Percentiles rank a stretch among this genome's conserved stretches.
Evolutionary conservation across 2,329 filamentous ascomycete species (phyloP).

Genomic region (Bipolaris bicolor): DNA sequence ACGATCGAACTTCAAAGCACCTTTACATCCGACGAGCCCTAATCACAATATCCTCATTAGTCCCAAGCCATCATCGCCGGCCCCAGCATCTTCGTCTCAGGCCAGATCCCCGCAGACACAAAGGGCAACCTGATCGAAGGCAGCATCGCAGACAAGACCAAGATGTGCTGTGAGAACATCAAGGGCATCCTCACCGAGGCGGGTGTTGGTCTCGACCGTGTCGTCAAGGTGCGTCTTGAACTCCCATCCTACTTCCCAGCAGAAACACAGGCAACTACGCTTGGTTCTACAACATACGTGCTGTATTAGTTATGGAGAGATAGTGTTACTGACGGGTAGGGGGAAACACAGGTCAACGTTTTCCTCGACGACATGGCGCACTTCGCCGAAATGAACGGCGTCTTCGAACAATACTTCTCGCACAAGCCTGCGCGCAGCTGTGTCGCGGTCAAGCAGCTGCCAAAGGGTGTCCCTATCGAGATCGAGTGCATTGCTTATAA

Average conservation of each 20-base stretch:
- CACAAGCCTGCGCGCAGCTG: conserved; percentile 89
- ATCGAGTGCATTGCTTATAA: conserved; percentile 81
- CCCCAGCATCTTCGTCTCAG: conserved; percentile 72
- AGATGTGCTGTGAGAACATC: conserved; percentile 78
- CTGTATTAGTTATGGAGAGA: no score
- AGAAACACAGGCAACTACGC: neutral
- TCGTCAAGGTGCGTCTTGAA: conserved; percentile 73
- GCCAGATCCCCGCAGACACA: conserved; percentile 76
- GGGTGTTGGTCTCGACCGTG: conserved; percentile 75
- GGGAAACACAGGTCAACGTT: conserved; percentile 58
- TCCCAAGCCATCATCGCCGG: conserved; percentile 70
- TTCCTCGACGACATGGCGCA: conserved; percentile 92
- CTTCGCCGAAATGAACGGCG: conserved; percentile 85
- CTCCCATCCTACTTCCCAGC: no score
- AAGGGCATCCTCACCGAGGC: conserved; percentile 82
- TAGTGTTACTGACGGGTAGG: neutral
- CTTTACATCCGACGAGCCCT: neutral
- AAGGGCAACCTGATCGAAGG: conserved; percentile 66
- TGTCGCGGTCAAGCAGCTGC: conserved; percentile 86
- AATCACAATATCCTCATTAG: conserved; percentile 27
- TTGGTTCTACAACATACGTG: neutral
- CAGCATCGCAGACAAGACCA: conserved; percentile 71
- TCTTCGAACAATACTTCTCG: conserved; percentile 80
- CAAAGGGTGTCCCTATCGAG: conserved; percentile 85
- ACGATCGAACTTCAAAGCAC: neutral